Base-by-base conservation (phyloP, 371 early-diverging fungal genomes). In the Rhizopus stolonifer region DNA sequence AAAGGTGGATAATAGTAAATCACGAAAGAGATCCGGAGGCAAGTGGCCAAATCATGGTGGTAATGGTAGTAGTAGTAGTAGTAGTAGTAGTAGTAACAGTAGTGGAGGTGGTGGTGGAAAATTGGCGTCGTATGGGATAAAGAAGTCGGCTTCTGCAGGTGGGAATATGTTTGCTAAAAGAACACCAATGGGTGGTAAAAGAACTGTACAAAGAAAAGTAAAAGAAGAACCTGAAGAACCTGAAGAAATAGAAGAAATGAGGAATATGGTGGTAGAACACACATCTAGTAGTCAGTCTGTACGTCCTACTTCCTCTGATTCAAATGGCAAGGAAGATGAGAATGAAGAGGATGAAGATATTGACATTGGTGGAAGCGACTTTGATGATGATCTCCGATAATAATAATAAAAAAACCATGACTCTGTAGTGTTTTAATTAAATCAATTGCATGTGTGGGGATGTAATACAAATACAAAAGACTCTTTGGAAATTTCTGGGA, bases 331-430 rank as follows among this genome's bases (percentile, higher is more conserved):
- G n/a, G n/a, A n/a, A n/a, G n/a, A n/a, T 4, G 80, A 79, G 15
- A 70, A 76, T 18, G 81, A 83, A 18, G 81, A 80, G 24, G 83
- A 83, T 47, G 83, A 83, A 57, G 83, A 83, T 44, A 81, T 83
- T 64, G 81, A 81, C 48, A 81, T 83, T 58, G 84, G 84, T 57
- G 84, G 84, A 13, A 81, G 80, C 44, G 84, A 83, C 55, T 73
- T 75, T 26, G 84, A 79, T 51, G 84, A 83, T 56, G 84, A 79
- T 56, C 61, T 79, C 54, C 69, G 79, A 24, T 75, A 36, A 33
- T 32, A 33, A 36, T n/a, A n/a, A n/a, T n/a, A n/a, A n/a, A n/a
- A n/a, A n/a, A n/a, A n/a, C n/a, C n/a, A n/a, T n/a, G n/a, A n/a
- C n/a, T n/a, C n/a, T n/a, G n/a, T n/a, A n/a, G n/a, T n/a, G n/a